Evolutionary conservation across 2,329 filamentous ascomycete species (phyloP).

Genomic region (Aspergillus neoniger): DNA sequence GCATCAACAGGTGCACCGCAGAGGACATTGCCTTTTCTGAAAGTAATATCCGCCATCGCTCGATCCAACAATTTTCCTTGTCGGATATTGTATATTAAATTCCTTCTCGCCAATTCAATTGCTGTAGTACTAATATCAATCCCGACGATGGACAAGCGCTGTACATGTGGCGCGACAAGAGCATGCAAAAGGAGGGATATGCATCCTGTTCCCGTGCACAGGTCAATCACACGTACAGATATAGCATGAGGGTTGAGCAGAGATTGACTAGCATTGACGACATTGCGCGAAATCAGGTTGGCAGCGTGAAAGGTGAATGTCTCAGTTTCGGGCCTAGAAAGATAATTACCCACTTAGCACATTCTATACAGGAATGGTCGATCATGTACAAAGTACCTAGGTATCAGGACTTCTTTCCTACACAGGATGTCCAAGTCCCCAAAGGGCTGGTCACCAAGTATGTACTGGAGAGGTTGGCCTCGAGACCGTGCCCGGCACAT

Average conservation of each 20-base stretch:
- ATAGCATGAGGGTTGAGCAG: neutral
- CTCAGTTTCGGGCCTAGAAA: slow-evolving; percentile 67
- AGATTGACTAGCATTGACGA: neutral
- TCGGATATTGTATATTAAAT: slow-evolving; percentile 58
- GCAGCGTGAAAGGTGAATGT: slow-evolving; percentile 63
- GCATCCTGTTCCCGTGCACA: slow-evolving; percentile 90
- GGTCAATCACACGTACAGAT: slow-evolving; percentile 69
- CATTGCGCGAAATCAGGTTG: slow-evolving; percentile 39
- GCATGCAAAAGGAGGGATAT: slow-evolving; percentile 76
- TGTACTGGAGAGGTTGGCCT: slow-evolving; percentile 85
- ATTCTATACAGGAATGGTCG: neutral
- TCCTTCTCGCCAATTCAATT: slow-evolving; percentile 65
- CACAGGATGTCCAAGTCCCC: slow-evolving; percentile 79
- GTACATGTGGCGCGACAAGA: slow-evolving; percentile 52
- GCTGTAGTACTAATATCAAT: slow-evolving; percentile 72
- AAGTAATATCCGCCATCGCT: slow-evolving; percentile 43
- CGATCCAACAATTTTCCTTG: slow-evolving; percentile 27
- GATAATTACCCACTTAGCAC: neutral
- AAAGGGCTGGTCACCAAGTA: slow-evolving; percentile 86
- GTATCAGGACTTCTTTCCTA: slow-evolving; percentile 77
- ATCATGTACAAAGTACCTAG: slow-evolving; percentile 52
- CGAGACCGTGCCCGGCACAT: slow-evolving; percentile 48
- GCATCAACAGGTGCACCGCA: slow-evolving; percentile 16
- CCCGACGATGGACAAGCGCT: slow-evolving; percentile 59
- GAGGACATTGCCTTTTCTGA: slow-evolving; percentile 52